These are phyloP conservation scores for Elsinoe ampelina DNA, from an alignment of 2,329 filamentous ascomycete species.

Conservation along the genomic window DNA sequence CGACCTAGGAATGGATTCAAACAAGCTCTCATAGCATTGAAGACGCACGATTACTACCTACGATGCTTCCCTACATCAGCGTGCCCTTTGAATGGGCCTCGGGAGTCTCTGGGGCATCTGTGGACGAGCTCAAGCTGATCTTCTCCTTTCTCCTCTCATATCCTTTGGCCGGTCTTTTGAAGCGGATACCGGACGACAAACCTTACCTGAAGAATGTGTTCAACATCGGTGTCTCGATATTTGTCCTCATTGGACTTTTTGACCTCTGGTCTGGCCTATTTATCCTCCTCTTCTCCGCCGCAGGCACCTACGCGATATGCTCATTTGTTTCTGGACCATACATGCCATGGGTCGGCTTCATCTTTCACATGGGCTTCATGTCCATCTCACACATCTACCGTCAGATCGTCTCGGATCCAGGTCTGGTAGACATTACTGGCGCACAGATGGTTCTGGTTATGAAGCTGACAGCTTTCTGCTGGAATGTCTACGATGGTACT, in stretches of 20 bases:
- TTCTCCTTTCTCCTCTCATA: slow-evolving; percentile 86
- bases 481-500: slow-evolving; percentile 92
- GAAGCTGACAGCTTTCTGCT: slow-evolving; percentile 94
- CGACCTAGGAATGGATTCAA: not conserved
- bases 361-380: slow-evolving; percentile 93
- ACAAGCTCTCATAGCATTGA: not conserved
- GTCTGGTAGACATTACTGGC: slow-evolving; percentile 73
- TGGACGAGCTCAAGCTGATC: slow-evolving; percentile 63
- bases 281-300: slow-evolving; percentile 70
- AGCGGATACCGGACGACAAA: slow-evolving; percentile 76
- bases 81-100: slow-evolving; percentile 18
- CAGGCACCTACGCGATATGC: slow-evolving; percentile 73
- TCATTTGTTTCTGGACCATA: slow-evolving; percentile 75
- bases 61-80: slow-evolving; percentile 58
- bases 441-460: slow-evolving; percentile 98
- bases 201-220: slow-evolving; percentile 84
- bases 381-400: slow-evolving; percentile 79
- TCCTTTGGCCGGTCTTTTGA: slow-evolving; percentile 77
- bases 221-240: slow-evolving; percentile 69
- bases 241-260: slow-evolving; percentile 90
- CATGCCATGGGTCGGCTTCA: slow-evolving; percentile 96
- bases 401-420: slow-evolving; percentile 58
- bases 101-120: slow-evolving; percentile 4
- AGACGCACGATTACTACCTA: not conserved
- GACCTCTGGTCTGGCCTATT: slow-evolving; percentile 78